These are phyloP conservation scores for Phlegmacium glaucopus DNA, from an alignment of 768 basidiomycete species.

Conservation along the genomic window DNA sequence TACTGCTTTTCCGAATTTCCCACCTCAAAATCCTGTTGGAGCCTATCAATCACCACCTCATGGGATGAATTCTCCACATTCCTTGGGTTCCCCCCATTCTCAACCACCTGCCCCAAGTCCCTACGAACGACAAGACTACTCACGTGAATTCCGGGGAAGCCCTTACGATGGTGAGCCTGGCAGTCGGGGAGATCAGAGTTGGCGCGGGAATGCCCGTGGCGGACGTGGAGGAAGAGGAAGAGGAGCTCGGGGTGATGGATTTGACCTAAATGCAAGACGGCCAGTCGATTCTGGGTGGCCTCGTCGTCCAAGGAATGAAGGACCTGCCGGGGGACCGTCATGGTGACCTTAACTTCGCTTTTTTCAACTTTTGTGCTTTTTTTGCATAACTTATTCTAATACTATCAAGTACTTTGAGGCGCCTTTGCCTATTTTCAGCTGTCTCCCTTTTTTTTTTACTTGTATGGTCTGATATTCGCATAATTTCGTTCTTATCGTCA, in stretches of 20 bases:
- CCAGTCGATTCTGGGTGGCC: conserved; percentile 62
- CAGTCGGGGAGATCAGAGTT: conserved; percentile 22
- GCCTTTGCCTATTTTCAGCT: background rate
- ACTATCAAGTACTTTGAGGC: conserved; percentile 4
- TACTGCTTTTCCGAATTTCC: conserved; percentile 18
- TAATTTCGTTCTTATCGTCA: background rate
- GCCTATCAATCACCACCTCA: conserved; percentile 21
- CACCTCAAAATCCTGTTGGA: conserved; percentile 15
- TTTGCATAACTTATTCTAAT: background rate
- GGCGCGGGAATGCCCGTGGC: conserved; percentile 33
- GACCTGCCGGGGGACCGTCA: conserved; percentile 10
- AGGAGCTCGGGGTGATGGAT: conserved; percentile 28
- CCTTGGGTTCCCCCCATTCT: conserved; percentile 6
- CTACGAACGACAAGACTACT: conserved; percentile 24
- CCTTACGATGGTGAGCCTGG: conserved; percentile 20
- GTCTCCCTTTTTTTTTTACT: conserved; percentile 3
- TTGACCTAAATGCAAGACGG: conserved; percentile 24
- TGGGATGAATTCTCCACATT: conserved; percentile 7
- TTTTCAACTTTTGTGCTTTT: background rate
- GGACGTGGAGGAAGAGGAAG: conserved; percentile 26
- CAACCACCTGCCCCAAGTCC: conserved; percentile 2
- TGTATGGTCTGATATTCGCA: background rate
- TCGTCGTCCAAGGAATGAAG: conserved; percentile 36
- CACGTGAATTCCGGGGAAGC: conserved; percentile 17
- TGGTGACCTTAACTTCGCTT: conserved; percentile 15